These are phyloP conservation scores for Beauveria caledonica DNA, from an alignment of 2,329 filamentous ascomycete genomes.

Conservation along the genomic window DNA sequence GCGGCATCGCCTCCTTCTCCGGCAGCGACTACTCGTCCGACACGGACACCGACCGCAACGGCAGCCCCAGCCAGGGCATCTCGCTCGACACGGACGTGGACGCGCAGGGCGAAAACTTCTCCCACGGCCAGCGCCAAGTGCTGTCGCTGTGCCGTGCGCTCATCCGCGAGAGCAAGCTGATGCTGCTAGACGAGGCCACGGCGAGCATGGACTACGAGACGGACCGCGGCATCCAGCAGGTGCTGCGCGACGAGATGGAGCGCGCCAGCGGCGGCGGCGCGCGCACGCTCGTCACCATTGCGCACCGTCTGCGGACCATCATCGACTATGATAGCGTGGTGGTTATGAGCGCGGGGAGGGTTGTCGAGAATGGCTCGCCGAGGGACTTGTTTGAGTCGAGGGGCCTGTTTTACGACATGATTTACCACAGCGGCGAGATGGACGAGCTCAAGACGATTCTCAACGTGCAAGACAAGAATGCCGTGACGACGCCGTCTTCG, in stretches of 20 bases:
- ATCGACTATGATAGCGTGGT: constrained; percentile 52
- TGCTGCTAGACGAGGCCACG: constrained; percentile 51
- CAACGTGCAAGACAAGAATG: constrained; percentile 12
- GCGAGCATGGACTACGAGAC: constrained; percentile 53
- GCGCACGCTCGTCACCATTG: constrained; percentile 49
- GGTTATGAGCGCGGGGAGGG: constrained; percentile 45
- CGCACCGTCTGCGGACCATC: constrained; percentile 49
- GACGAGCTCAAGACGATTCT: constrained; percentile 34
- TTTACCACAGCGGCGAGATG: constrained; percentile 45
- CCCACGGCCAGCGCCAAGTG: constrained; percentile 50
- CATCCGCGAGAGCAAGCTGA: constrained; percentile 45
- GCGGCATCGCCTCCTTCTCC: constrained; percentile 47
- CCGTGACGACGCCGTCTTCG: constrained; percentile 6
- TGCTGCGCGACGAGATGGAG: constrained; percentile 41
- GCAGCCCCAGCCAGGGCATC: constrained; percentile 20
- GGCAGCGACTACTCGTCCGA: constrained; percentile 29
- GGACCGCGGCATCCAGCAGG: constrained; percentile 46
- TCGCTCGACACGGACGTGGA: constrained; percentile 39
- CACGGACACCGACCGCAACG: constrained; percentile 13
- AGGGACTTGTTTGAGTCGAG: constrained; percentile 35
- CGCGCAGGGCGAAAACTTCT: constrained; percentile 47
- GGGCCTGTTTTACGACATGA: constrained; percentile 46
- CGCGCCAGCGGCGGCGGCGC: constrained; percentile 26
- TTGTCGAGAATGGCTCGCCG: constrained; percentile 44
- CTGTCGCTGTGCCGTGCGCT: constrained; percentile 49